These are phyloP conservation scores for Grosmannia penicillata DNA, from an alignment of 2,329 filamentous ascomycete genomes.

Conservation along the genomic window DNA sequence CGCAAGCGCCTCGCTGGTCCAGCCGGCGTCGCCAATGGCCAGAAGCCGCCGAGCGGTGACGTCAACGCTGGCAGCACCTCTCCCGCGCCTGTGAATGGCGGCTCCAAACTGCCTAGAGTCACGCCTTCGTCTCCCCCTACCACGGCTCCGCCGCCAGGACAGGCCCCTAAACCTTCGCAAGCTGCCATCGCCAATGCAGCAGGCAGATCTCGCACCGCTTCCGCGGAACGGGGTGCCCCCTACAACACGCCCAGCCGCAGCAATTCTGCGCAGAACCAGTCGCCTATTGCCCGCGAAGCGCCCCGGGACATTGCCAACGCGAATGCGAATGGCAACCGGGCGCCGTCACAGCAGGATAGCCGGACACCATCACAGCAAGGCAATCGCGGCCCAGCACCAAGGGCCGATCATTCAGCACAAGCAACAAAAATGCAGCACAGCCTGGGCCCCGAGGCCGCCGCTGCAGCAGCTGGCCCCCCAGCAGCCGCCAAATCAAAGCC, in stretches of 20 bases:
- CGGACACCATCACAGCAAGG: too few relatives aligned
- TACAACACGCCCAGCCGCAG: constrained; percentile 20
- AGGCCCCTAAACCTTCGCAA: constrained; percentile 32
- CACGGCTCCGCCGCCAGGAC: constrained; percentile 40
- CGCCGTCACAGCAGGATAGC: constrained; percentile 13
- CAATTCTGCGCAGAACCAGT: constrained; percentile 21
- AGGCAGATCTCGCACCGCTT: constrained; percentile 33
- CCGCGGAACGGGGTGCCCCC: constrained; percentile 27
- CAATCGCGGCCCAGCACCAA: too few relatives aligned
- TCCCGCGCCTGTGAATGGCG: constrained; percentile 13
- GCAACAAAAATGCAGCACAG: not conserved
- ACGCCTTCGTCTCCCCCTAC: constrained; percentile 21
- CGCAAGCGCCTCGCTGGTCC: constrained; percentile 28
- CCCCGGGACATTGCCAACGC: constrained; percentile 27
- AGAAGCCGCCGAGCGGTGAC: constrained; percentile 23
- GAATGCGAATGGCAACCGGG: constrained; percentile 33
- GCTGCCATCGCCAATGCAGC: constrained; percentile 21
- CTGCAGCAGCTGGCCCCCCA: constrained; percentile 9
- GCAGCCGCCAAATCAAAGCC: constrained; percentile 17
- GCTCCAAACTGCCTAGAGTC: constrained; percentile 24
- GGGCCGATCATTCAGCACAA: too few relatives aligned
- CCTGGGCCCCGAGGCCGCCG: not conserved
- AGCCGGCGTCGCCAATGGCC: constrained; percentile 25
- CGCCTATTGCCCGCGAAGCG: constrained; percentile 26
- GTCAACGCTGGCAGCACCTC: constrained; percentile 17